Percentiles rank a stretch among this genome's conserved stretches.
These are phyloP conservation scores for Fusarium haematococcum DNA, from an alignment of 2,329 filamentous ascomycete species.

Conservation along the genomic window DNA sequence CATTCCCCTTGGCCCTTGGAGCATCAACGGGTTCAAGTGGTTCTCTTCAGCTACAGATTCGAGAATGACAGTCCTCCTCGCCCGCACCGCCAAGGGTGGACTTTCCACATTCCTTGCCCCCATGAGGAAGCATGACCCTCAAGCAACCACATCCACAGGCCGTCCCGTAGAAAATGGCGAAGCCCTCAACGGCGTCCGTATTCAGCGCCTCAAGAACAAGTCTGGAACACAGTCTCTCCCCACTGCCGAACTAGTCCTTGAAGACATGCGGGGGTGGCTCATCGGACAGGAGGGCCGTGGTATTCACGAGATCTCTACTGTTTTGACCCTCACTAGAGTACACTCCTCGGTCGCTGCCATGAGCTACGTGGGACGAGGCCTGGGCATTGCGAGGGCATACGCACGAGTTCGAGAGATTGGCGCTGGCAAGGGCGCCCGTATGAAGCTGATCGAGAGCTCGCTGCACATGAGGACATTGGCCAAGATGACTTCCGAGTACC, in stretches of 20 bases:
- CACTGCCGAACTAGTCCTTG: conserved; percentile 77
- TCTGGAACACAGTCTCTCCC: conserved; percentile 77
- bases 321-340: conserved; percentile 75
- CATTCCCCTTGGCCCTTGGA: conserved; percentile 66
- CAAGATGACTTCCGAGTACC: conserved; percentile 65
- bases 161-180: conserved; percentile 43
- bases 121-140: conserved; percentile 59
- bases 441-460: conserved; percentile 62
- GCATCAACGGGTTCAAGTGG: conserved; percentile 76
- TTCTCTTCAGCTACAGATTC: conserved; percentile 50
- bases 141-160: conserved; percentile 47
- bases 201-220: conserved; percentile 79
- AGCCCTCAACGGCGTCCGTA: conserved; percentile 74
- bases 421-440: conserved; percentile 55
- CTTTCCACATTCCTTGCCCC: conserved; percentile 69
- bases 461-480: conserved; percentile 71
- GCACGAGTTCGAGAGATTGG: conserved; percentile 67
- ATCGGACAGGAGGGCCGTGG: conserved; percentile 75
- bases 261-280: conserved; percentile 72
- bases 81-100: conserved; percentile 59
- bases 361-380: conserved; percentile 65
- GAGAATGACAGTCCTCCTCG: conserved; percentile 71
- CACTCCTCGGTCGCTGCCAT: conserved; percentile 67
- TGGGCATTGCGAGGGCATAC: conserved; percentile 69
- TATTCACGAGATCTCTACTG: conserved; percentile 73